Evolutionary conservation across 768 basidiomycete species (phyloP).

Genomic region (Serendipita sp.): DNA sequence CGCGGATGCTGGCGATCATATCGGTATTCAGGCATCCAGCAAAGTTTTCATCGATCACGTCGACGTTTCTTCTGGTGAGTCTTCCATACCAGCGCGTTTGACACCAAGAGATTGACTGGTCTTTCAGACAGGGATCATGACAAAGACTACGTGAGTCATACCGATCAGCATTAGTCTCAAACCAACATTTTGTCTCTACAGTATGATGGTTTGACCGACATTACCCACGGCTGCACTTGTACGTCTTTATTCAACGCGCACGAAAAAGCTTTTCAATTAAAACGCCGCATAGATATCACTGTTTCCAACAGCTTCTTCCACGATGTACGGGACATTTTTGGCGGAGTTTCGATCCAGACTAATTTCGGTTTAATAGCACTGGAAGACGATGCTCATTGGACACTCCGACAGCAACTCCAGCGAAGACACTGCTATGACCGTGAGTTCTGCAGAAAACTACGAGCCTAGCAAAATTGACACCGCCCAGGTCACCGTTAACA

Average conservation of each 20-base stretch:
- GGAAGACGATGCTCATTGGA: slow-evolving; percentile 29
- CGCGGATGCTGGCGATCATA: slow-evolving; percentile 28
- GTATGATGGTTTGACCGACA: slow-evolving; percentile 30
- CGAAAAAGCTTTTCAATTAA: too few species aligned
- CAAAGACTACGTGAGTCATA: slow-evolving; percentile 17
- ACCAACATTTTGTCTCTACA: too few species aligned
- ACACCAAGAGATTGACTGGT: too few species aligned
- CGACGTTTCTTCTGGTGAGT: slow-evolving; percentile 23
- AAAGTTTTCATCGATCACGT: slow-evolving; percentile 33
- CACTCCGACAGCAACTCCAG: slow-evolving; percentile 29
- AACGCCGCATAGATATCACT: not conserved
- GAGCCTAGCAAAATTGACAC: slow-evolving; percentile 21
- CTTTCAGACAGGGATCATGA: slow-evolving; percentile 25
- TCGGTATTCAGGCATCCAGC: slow-evolving; percentile 26
- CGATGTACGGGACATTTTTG: not conserved
- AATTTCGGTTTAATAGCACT: slow-evolving; percentile 19
- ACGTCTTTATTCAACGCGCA: not conserved
- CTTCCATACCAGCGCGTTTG: too few species aligned
- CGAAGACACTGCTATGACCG: slow-evolving; percentile 11
- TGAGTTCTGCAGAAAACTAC: not conserved
- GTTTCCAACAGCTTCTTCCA: not conserved
- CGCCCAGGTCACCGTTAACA: slow-evolving; percentile 23
- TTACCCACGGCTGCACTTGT: slow-evolving; percentile 29
- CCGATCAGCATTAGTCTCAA: too few species aligned
- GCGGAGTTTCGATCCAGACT: not conserved